These are phyloP conservation scores for Leccinum uliginosum DNA, from an alignment of 768 basidiomycete genomes.

Conservation along the genomic window DNA sequence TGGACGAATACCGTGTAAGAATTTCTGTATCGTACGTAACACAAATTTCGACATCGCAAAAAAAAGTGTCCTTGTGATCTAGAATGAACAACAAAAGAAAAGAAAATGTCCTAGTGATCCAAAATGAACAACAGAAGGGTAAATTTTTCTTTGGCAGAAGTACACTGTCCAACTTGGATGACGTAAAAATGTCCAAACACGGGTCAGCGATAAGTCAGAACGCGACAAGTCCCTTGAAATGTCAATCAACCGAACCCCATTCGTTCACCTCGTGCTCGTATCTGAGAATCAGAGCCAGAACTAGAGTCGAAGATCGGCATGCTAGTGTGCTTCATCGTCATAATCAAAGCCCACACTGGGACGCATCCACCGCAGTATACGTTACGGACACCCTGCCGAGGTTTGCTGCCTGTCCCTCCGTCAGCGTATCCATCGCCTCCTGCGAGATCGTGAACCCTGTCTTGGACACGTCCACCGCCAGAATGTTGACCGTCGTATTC, in stretches of 20 bases:
- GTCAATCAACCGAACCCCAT: neutral
- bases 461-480: slow-evolving; percentile 51
- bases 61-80: no score
- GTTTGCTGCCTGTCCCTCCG: slow-evolving; percentile 4
- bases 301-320: neutral
- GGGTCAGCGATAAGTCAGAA: slow-evolving; percentile 1
- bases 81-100: no score
- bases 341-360: neutral
- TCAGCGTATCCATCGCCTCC: slow-evolving; percentile 26
- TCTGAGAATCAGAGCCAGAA: neutral
- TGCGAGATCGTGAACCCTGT: slow-evolving; percentile 36
- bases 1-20: neutral
- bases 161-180: neutral
- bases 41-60: no score
- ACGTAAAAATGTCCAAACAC: neutral
- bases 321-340: neutral
- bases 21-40: no score
- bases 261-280: neutral
- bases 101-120: neutral
- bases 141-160: no score
- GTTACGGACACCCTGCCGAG: slow-evolving; percentile 21
- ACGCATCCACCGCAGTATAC: neutral
- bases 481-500: slow-evolving; percentile 42
- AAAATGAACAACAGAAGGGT: neutral
- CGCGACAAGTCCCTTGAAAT: neutral